Base-by-base conservation (phyloP, 108 stramenopile species). In the Halocafeteria seosinensis region DNA sequence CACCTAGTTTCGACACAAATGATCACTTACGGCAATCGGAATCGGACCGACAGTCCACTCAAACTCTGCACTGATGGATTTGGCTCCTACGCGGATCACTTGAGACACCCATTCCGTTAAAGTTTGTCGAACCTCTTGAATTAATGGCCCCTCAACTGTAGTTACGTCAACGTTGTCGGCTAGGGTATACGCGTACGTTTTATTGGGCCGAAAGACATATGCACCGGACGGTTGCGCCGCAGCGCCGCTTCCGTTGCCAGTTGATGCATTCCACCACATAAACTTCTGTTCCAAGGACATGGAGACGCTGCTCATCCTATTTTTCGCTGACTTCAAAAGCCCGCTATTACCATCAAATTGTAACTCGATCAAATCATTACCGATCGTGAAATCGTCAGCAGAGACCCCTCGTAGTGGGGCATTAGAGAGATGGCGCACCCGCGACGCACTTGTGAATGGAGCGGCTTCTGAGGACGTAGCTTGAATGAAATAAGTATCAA, bases 21-120 rank as follows among this genome's bases (percentile, higher is more conserved):
- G n/a, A n/a, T n/a, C n/a, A n/a, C n/a, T n/a, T n/a, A n/a, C n/a
- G n/a, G 71, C 76, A 38, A 90, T 71, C 24, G 92, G 91, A 31
- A 96, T 87, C 11, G 90, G 89, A 0, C 90, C 90, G 6, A 93
- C 85, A 1, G 84, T 80, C 68, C 86, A 90, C 66, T 91, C 89
- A 26, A 94, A 67, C 70, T 96, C 91, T 25, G 91, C 74, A 61
- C 78, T 87, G 28, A 78, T 73, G 57, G 71, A 66, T 4, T 73
- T 83, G 9, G 73, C 61, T 37, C 67, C 53, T 0, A 96, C 64
- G 50, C 91, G 78, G 21, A 79, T 84, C 0, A 80, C 77, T 61
- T 92, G 89, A 27, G 83, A 74, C 26, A 91, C 81, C 91, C 88
- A 92, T 34, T 74, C 73, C 32, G 85, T 78, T 57, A 84, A 88